Evolutionary conservation across 2,329 filamentous ascomycete species (phyloP).

Genomic region (Neonectria neomacrospora): DNA sequence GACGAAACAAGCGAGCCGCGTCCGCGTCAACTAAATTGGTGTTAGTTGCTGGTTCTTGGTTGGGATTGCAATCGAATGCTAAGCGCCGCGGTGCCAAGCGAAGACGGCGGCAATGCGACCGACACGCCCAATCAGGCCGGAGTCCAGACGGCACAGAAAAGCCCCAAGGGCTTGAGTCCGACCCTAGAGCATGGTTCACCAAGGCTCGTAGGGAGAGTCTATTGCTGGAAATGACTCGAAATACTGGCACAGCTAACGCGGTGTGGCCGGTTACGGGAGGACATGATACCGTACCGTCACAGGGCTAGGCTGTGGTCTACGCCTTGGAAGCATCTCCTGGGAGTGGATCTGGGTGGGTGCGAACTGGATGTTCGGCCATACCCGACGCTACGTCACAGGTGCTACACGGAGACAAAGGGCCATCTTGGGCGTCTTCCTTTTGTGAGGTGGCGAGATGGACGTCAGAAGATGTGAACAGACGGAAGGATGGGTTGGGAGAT

Average conservation of each 20-base stretch:
- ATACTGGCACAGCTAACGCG: not conserved
- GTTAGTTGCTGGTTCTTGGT: slow-evolving; percentile 1
- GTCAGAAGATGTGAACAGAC: not conserved
- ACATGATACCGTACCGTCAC: not conserved
- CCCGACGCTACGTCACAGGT: slow-evolving; percentile 21
- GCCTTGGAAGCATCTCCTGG: slow-evolving; percentile 1
- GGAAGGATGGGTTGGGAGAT: not conserved
- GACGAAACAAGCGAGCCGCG: not conserved
- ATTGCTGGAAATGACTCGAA: slow-evolving; percentile 4
- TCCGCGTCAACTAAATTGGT: slow-evolving; percentile 1
- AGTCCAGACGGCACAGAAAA: not conserved
- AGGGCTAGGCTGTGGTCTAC: not conserved
- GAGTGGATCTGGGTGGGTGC: slow-evolving; percentile 19
- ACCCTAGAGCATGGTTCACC: slow-evolving; percentile 14
- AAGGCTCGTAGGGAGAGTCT: slow-evolving; percentile 9
- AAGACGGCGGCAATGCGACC: slow-evolving; percentile 17
- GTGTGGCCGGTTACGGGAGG: slow-evolving; percentile 6
- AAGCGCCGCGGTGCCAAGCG: slow-evolving; percentile 19
- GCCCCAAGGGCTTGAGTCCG: slow-evolving; percentile 3
- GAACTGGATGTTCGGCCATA: slow-evolving; percentile 22
- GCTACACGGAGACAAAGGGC: not conserved
- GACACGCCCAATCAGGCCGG: slow-evolving; percentile 15
- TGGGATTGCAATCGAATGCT: slow-evolving; percentile 9
- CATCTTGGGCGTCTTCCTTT: not conserved
- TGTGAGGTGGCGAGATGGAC: slow-evolving; percentile 1